Base-by-base conservation (phyloP, 2,329 filamentous ascomycete species). In the Verticillium isaacii region DNA sequence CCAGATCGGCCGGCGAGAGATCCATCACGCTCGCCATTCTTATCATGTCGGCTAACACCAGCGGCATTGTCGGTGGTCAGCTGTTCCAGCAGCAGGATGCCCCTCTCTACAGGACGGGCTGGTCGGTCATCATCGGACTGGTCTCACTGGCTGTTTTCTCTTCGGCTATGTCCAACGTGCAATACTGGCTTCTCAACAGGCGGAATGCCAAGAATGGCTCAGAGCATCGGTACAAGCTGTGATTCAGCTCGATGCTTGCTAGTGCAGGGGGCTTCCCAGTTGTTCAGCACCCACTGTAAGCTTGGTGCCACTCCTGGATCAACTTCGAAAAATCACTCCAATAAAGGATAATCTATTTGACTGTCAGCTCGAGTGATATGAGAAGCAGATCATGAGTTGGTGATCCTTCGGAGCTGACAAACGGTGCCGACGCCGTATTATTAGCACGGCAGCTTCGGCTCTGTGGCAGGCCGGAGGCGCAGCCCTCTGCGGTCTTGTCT, bases 1-100 rank as follows among this genome's bases (percentile, higher is more conserved):
- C 66, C 17, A 63, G 64, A 3, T 66, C 64, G 9, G 66, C 70
- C 1, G 70, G 68, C 23, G 70, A 72, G 25, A 63, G 70, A 12
- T 71, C 70, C 5, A 67, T 72, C 56, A 70, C 69, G n/a, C 68
- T 73, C 66, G 70, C 70, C 54, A 66, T 72, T 19, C 65, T 72
- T 50, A 71, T 73, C 61, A 72, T 73, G 70, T 66, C 69, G 1
- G 69, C 68, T 25, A 72, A 73, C 55, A 65, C 68, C 7, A 66
- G 68, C 9, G 70, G 67, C 3, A 69, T 72, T 15, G 64, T 70
- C 17, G 71, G 70, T 29, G 67, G 68, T 9, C 69, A 72, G 57
- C 56, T 72, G 9, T 72, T 73, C 61, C 68, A 70, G 57, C 59
- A 64, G n/a, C 56, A 66, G 7, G 70, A 72, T 60, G 68, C 61